These are phyloP conservation scores for Alternaria panax DNA, from an alignment of 2,329 filamentous ascomycete species.

Conservation along the genomic window DNA sequence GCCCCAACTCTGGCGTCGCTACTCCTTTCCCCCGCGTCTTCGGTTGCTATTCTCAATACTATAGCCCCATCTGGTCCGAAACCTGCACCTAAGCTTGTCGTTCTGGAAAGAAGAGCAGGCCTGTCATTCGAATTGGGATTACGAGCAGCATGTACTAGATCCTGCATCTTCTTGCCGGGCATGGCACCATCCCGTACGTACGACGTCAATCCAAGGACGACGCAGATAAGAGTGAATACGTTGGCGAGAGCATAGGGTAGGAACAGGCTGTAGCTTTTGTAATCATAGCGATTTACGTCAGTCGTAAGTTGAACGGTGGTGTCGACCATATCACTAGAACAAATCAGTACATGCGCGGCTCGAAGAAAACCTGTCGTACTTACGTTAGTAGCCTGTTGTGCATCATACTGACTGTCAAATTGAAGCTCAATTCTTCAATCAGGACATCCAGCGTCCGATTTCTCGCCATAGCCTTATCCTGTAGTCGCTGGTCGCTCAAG, in stretches of 20 bases:
- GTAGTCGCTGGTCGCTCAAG: not conserved
- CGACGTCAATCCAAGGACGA: not conserved
- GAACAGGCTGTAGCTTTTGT: not conserved
- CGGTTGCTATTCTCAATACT: not conserved
- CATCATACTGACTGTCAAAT: not conserved
- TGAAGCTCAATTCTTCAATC: not conserved
- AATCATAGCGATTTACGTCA: not conserved
- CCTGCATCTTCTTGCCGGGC: conserved; percentile 24
- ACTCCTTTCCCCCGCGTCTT: not conserved
- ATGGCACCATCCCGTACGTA: conserved; percentile 14
- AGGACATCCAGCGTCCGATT: not conserved
- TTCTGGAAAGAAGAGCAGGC: not conserved
- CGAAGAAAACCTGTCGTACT: not conserved
- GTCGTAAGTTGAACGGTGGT: not conserved
- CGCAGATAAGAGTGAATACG: conserved; percentile 13
- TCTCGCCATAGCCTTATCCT: not conserved
- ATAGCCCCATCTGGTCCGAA: not conserved
- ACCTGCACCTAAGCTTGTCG: not conserved
- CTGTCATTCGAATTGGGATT: not conserved
- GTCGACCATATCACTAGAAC: not conserved
- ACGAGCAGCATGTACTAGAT: conserved; percentile 13
- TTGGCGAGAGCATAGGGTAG: conserved; percentile 17
- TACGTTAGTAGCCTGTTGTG: not conserved
- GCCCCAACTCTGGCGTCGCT: not conserved
- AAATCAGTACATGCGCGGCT: not conserved